Conservation (phyloP, 139 green algal species). For the Tetraselmis striata region DNA sequence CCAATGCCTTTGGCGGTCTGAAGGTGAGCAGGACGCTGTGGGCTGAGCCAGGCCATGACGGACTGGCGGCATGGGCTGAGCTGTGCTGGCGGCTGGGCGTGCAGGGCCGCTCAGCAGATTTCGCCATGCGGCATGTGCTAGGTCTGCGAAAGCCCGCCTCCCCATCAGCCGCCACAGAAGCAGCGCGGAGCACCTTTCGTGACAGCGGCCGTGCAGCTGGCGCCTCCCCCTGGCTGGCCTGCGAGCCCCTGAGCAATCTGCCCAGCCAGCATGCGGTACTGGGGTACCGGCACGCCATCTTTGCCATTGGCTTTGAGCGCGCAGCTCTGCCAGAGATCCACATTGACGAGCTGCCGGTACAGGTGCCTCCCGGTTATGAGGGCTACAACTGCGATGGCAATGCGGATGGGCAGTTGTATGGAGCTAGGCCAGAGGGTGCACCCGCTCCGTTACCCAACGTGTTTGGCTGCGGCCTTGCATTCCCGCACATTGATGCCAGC, state of each 20-base stretch:
- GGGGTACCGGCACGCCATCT: neutral
- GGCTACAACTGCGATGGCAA: neutral
- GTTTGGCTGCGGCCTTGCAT: neutral
- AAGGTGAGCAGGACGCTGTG: neutral
- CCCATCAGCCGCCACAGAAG: neutral
- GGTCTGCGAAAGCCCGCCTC: neutral
- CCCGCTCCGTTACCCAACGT: neutral
- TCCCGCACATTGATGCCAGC: neutral
- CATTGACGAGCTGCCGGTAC: neutral
- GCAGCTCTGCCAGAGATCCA: neutral
- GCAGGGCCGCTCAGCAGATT: neutral
- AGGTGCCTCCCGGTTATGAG: neutral
- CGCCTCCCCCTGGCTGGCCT: neutral
- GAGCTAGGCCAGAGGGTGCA: neutral
- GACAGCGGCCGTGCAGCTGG: too few relatives aligned
- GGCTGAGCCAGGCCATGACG: too few relatives aligned
- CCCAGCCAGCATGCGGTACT: neutral
- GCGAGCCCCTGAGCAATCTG: neutral
- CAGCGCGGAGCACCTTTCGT: neutral
- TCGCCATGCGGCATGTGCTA: neutral
- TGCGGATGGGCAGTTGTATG: neutral
- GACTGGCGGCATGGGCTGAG: too few relatives aligned
- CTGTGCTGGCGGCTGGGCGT: too few relatives aligned
- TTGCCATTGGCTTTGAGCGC: neutral
- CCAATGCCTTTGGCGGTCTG: neutral